Base-by-base conservation (phyloP, 2,329 filamentous ascomycete species). In the Lachnum nothofagi region DNA sequence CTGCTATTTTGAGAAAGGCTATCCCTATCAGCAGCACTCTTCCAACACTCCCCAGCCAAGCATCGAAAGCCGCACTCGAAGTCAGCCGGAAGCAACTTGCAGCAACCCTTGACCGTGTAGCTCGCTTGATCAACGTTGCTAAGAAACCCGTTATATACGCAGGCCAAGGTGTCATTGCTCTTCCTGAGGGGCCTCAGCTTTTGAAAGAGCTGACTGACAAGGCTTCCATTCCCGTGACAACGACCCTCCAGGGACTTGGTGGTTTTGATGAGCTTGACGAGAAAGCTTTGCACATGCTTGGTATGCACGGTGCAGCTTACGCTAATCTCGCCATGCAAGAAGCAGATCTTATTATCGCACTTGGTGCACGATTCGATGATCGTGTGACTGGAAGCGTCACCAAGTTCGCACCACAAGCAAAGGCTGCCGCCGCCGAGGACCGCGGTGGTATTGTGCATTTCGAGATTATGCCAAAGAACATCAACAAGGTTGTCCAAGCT, bases 391-490 rank as follows among this genome's bases (percentile, higher is more conserved):
- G 80, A 23, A 86, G 78, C 66, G 77, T 96, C 44, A 70, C 81
- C 61, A 94, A 91, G 67, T 98, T 97, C 59, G 93, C 91, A 0
- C 93, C 93, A 3, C 81, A 80, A 44, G 93, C 93, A 38, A 93
- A 87, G 72, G 80, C 82, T 12, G 93, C 93, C 0, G 91, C 89
- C 4, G 76, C 79, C 9, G 88, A 95, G 72, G 83, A 83, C 46
- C 86, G 90, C 54, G 93, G 93, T 62, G 93, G 93, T 64, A 97
- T 98, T 62, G 80, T 97, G 14, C 91, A 98, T 70, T 97, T 97
- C 64, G 91, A 97, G 68, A 91, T 98, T 63, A 86, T 97, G 85
- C 91, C 93, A 62, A 98, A 98, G 83, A 97, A 98, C 76, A 97
- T 97, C 74, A 97, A 97, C 82, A 98, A 97, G 79, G 91, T 97